phyloP scores from a whole-genome alignment of 257 asterid genomes.

The Ophiorrhiza pumila region DNA sequence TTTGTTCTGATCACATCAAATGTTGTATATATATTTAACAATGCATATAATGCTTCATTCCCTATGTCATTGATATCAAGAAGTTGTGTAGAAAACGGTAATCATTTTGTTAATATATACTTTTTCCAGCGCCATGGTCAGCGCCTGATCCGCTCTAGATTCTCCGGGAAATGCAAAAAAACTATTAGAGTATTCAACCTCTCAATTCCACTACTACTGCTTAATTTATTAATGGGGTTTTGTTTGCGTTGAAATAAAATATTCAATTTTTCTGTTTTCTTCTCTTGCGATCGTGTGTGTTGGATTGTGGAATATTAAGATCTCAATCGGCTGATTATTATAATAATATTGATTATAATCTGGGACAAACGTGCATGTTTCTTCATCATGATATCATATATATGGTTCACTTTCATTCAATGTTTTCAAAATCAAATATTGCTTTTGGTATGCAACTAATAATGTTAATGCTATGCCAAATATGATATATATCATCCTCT shows the following conservation, averaged over 20 bases:
- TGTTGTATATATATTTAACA: no score
- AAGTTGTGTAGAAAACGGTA: constrained; percentile 29
- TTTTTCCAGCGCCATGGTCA: constrained; percentile 45
- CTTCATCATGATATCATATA: no score
- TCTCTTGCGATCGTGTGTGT: constrained; percentile 26
- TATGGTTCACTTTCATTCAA: constrained; percentile 22
- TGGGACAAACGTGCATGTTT: no score
- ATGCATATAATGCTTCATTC: constrained; percentile 14
- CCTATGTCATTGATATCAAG: constrained; percentile 25
- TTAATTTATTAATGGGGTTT: no score
- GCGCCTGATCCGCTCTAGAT: constrained; percentile 98
- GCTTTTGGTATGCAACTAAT: constrained; percentile 17
- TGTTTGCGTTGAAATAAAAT: no score
- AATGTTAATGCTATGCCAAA: no score
- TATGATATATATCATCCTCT: no score
- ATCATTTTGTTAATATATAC: constrained; percentile 22
- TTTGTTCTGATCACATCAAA: no score
- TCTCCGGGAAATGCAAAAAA: constrained; percentile 58
- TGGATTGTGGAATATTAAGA: constrained; percentile 27
- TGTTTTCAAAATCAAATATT: constrained; percentile 29
- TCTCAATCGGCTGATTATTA: constrained; percentile 21
- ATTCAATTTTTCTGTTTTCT: constrained; percentile 2
- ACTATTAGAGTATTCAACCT: constrained; percentile 22
- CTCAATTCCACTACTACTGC: constrained; percentile 29
- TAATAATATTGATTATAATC: no score